A percentile compares a stretch with the other conserved stretches of the same genome.
These are phyloP conservation scores for Penicillium sp. DNA, from an alignment of 2,329 filamentous ascomycete species.

Conservation along the genomic window DNA sequence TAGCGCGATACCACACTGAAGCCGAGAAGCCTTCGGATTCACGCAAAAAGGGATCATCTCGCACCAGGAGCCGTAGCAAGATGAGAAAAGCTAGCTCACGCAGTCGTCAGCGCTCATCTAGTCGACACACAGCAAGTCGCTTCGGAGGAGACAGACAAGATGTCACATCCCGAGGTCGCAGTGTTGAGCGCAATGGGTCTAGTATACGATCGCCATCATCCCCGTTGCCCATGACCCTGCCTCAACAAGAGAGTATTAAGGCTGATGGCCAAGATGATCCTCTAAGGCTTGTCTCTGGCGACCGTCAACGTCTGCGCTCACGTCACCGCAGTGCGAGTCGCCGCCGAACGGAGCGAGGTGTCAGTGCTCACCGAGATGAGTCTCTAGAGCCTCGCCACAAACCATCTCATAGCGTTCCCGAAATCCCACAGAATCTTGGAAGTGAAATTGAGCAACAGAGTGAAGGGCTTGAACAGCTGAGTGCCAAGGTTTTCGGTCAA, in stretches of 20 bases:
- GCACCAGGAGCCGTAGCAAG: slow-evolving; percentile 44
- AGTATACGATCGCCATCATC: slow-evolving; percentile 68
- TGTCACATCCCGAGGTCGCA: slow-evolving; percentile 50
- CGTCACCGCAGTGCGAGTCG: slow-evolving; percentile 49
- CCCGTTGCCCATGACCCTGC: slow-evolving; percentile 61
- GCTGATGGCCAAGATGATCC: slow-evolving; percentile 60
- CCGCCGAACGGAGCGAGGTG: slow-evolving; percentile 38
- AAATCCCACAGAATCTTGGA: slow-evolving; percentile 24
- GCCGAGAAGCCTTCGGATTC: slow-evolving; percentile 43
- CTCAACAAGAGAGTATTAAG: slow-evolving; percentile 45
- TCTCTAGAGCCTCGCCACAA: slow-evolving; percentile 43
- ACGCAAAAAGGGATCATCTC: slow-evolving; percentile 28
- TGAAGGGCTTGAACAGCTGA: slow-evolving; percentile 4
- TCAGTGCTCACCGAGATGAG: slow-evolving; percentile 38
- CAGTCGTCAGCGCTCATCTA: slow-evolving; percentile 37
- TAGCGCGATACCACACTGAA: slow-evolving; percentile 43
- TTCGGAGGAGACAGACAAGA: slow-evolving; percentile 26
- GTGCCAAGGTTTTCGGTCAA: slow-evolving; percentile 3
- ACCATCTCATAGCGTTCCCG: slow-evolving; percentile 31
- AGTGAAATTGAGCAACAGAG: slow-evolving; percentile 10
- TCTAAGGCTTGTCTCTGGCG: slow-evolving; percentile 39
- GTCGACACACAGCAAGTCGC: slow-evolving; percentile 37
- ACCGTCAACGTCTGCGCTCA: slow-evolving; percentile 43
- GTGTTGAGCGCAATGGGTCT: slow-evolving; percentile 55
- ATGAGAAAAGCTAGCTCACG: slow-evolving; percentile 42